These are phyloP conservation scores for Schrenkiella parvula DNA, from an alignment of 345 rosid genomes.

Conservation along the genomic window DNA sequence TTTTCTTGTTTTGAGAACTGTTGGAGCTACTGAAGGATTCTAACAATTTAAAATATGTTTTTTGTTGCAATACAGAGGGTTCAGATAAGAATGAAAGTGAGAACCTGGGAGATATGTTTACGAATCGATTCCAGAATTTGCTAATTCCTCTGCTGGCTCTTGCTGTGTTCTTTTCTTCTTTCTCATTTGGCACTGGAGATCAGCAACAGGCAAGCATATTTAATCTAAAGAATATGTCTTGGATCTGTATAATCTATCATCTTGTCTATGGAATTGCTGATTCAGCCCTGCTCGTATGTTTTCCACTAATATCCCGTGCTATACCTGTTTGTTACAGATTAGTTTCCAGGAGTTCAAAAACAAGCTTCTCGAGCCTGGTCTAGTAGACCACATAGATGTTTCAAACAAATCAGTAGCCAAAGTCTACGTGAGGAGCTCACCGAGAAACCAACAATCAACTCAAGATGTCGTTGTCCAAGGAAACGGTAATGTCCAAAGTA, in stretches of 20 bases:
- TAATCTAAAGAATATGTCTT: background rate
- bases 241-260: background rate
- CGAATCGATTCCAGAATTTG: constrained; percentile 47
- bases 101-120: constrained; percentile 46
- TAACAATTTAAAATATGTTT: background rate
- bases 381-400: constrained; percentile 88
- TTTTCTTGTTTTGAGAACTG: background rate
- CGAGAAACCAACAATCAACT: constrained; percentile 38
- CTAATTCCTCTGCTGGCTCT: constrained; percentile 53
- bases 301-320: background rate
- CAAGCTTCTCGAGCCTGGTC: constrained; percentile 85
- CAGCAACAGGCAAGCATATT: constrained; percentile 59
- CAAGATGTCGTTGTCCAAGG: constrained; percentile 39
- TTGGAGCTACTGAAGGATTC: constrained; percentile 4
- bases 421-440: constrained; percentile 60
- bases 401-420: constrained; percentile 88
- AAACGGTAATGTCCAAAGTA: constrained; percentile 20
- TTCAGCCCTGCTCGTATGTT: background rate
- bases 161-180: constrained; percentile 46
- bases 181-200: constrained; percentile 44
- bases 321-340: constrained; percentile 45
- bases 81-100: constrained; percentile 54
- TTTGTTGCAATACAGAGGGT: constrained; percentile 52
- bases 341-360: constrained; percentile 97
- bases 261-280: background rate